A percentile compares a stretch with the other conserved stretches of the same genome.
Evolutionary conservation across 2,329 filamentous ascomycete species (phyloP).

Genomic region (Aspergillus awamori): DNA sequence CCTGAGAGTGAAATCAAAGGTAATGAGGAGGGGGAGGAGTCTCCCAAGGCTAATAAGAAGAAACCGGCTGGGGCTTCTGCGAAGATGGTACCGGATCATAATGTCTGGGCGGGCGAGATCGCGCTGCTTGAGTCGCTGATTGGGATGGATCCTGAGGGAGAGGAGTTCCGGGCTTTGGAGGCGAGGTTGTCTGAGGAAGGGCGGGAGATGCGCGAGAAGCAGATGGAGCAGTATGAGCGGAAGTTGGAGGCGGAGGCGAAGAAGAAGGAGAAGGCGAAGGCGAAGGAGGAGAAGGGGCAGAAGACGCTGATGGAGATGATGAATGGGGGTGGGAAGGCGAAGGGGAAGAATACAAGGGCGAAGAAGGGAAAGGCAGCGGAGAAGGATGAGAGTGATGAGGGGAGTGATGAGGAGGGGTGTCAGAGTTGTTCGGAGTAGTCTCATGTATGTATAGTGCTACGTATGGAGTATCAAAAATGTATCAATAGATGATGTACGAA

Average conservation of each 20-base stretch:
- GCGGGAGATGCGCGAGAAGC: conserved; percentile 69
- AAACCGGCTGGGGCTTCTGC: conserved; percentile 26
- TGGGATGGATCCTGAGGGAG: conserved; percentile 75
- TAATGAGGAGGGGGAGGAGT: conserved; percentile 14
- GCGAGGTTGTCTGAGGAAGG: conserved; percentile 68
- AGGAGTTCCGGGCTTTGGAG: conserved; percentile 71
- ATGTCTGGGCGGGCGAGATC: conserved; percentile 90
- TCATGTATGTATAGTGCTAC: neutral
- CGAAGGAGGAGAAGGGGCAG: conserved; percentile 38
- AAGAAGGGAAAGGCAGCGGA: conserved; percentile 7
- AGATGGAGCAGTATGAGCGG: conserved; percentile 77
- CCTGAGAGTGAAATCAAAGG: conserved; percentile 36
- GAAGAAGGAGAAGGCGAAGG: conserved; percentile 52
- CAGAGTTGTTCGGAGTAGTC: conserved; percentile 18
- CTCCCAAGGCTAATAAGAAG: conserved; percentile 25
- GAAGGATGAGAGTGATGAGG: conserved; percentile 19
- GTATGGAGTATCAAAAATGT: too few species aligned
- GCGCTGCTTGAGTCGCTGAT: conserved; percentile 89
- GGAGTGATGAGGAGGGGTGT: conserved; percentile 27
- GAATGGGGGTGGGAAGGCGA: conserved; percentile 24
- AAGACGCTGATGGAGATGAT: conserved; percentile 42
- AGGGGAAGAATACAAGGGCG: neutral
- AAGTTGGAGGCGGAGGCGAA: conserved; percentile 64
- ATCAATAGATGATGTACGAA: too few species aligned
- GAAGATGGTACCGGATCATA: conserved; percentile 69